These are phyloP conservation scores for Narthecium ossifragum DNA, from an alignment of 106 monocot genomes.

Conservation along the genomic window DNA sequence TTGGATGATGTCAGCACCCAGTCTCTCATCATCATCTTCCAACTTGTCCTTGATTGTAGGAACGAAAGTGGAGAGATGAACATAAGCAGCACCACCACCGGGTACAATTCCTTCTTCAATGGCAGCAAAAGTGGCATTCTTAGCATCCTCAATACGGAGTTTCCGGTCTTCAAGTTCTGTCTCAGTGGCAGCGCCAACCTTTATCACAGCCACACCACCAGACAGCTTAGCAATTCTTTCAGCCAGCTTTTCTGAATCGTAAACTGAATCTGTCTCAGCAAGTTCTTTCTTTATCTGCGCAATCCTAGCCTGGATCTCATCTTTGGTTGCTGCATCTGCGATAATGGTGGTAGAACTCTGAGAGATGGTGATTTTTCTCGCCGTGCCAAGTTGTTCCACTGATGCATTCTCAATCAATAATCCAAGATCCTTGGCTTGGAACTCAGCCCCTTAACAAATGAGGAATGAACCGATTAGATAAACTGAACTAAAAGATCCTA, in stretches of 20 bases:
- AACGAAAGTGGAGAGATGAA: constrained; percentile 64
- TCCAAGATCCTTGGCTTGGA: constrained; percentile 76
- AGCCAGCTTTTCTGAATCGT: constrained; percentile 69
- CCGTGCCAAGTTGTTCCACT: constrained; percentile 59
- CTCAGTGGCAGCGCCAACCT: constrained; percentile 84
- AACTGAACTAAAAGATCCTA: no score
- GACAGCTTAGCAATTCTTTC: constrained; percentile 81
- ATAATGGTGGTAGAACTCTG: constrained; percentile 61
- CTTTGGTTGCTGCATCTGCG: constrained; percentile 72
- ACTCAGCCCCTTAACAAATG: constrained; percentile 83
- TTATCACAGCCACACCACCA: constrained; percentile 85
- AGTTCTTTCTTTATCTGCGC: constrained; percentile 82
- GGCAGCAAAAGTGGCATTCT: constrained; percentile 90
- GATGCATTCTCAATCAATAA: constrained; percentile 51
- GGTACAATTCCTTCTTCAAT: constrained; percentile 94
- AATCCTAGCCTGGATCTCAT: constrained; percentile 70
- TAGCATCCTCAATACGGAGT: constrained; percentile 81
- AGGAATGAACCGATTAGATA: no score
- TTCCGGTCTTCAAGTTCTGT: constrained; percentile 88
- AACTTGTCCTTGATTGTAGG: constrained; percentile 70
- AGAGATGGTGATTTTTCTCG: constrained; percentile 61
- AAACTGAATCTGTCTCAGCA: constrained; percentile 60
- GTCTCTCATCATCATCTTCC: constrained; percentile 62
- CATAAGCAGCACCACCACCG: constrained; percentile 75
- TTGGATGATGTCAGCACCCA: constrained; percentile 76